Evolutionary conservation across 495 filamentous ascomycete genomes (phyloP).

Genomic region (Aspergillus ellipticus): DNA sequence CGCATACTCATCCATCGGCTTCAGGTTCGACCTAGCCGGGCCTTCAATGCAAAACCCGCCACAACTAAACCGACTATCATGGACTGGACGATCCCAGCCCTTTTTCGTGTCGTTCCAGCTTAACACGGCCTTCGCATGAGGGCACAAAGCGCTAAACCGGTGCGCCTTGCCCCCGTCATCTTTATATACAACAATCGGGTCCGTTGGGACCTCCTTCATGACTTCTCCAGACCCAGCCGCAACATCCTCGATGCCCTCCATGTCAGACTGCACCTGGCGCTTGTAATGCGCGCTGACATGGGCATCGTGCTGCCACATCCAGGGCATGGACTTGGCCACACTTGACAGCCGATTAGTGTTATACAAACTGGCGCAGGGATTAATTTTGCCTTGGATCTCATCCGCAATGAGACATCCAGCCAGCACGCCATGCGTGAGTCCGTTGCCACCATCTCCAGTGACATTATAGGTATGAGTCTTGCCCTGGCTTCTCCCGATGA

Average conservation of each 20-base stretch:
- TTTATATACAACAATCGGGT: constrained; percentile 54
- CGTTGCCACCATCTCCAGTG: constrained; percentile 58
- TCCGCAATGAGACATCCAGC: constrained; percentile 52
- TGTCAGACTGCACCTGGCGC: constrained; percentile 50
- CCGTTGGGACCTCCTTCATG: constrained; percentile 35
- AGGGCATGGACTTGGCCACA: constrained; percentile 16
- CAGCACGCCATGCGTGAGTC: constrained; percentile 54
- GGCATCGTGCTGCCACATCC: constrained; percentile 42
- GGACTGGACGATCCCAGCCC: constrained; percentile 51
- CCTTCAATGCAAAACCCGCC: constrained; percentile 51
- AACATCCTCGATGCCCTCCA: constrained; percentile 56
- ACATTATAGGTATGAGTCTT: constrained; percentile 48
- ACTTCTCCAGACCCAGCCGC: constrained; percentile 46
- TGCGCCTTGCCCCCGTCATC: constrained; percentile 49
- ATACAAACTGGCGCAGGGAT: constrained; percentile 50
- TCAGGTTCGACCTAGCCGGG: constrained; percentile 39
- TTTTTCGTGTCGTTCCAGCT: constrained; percentile 55
- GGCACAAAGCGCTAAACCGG: constrained; percentile 52
- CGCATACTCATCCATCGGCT: constrained; percentile 15
- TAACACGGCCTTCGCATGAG: constrained; percentile 53
- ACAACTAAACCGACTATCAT: constrained; percentile 52
- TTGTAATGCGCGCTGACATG: constrained; percentile 55
- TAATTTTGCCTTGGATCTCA: constrained; percentile 45
- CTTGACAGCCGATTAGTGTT: constrained; percentile 42
- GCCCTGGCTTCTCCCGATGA: constrained; percentile 54